Base-by-base conservation (phyloP, 805 yeast genomes). In the Starmerella floricola region DNA sequence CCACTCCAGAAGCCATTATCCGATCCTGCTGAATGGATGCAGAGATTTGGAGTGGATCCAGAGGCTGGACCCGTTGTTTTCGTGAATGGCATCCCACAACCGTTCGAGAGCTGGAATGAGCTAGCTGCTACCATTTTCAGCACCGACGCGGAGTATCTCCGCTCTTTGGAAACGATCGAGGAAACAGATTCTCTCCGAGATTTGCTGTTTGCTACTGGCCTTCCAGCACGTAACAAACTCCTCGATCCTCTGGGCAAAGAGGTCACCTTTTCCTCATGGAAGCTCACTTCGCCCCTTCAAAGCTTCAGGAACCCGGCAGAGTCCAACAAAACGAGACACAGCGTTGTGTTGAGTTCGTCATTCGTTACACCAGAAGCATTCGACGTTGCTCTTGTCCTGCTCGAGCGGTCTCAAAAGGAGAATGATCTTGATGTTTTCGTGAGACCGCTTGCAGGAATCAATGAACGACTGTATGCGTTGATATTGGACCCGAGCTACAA, bases 81-180 rank as follows among this genome's bases (percentile, higher is more conserved):
- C 38, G 73, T 75, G 23, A 81, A 88, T 58, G 97, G 97, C 34
- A 47, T 45, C 4, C 31, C 45, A 1, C 23, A 49, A 3, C 38
- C 49, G 2, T 4, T 31, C 10, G 40, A 31, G 17, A 29, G 27
- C n/a, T 59, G 63, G 64, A 44, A 51, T 10, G 51, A 49, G 24
- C 35, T 36, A n/a, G 53, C 52, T 6, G 45, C 52, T 35, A 26
- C 29, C 8, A 36, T 49, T 16, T 50, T 55, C 77, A 15, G 61
- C 64, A 19, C 65, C 62, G 97, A 87, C 61, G 66, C 63, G 5
- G 51, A 46, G 11, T 38, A 46, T n/a, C 34, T 63, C 17, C 51
- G 47, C 35, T 26, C 44, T 19, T 51, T 47, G 56, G 63, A 47
- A 2, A 4, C 34, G 21, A 8, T 38, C 4, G 28, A 21, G 8